A percentile compares a stretch with the other conserved stretches of the same genome.
phyloP scores from a whole-genome alignment of 2,329 filamentous ascomycete species.

The Venturia oleaginea region DNA sequence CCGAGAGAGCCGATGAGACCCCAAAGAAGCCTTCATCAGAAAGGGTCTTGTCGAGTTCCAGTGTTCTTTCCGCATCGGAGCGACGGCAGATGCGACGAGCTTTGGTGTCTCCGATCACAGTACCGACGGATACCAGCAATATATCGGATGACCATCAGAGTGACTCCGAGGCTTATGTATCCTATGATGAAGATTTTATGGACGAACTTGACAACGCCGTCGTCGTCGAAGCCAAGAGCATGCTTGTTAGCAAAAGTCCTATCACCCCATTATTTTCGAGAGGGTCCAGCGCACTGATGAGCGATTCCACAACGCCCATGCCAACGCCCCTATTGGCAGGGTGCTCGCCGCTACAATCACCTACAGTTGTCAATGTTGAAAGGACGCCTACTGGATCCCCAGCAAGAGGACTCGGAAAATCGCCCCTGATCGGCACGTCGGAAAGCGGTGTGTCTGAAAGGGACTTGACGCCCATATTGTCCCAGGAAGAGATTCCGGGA shows the following conservation, averaged over 20 bases:
- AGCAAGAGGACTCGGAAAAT: neutral
- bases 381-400: neutral
- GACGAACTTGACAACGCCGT: slow-evolving; percentile 77
- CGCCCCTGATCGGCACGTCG: neutral
- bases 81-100: slow-evolving; percentile 1
- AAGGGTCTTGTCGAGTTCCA: neutral
- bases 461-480: neutral
- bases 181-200: slow-evolving; percentile 78
- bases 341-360: neutral
- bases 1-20: neutral
- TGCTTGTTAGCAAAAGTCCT: slow-evolving; percentile 76
- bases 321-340: neutral
- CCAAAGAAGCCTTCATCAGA: neutral
- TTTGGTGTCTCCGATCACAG: neutral
- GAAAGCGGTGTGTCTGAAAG: neutral
- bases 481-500: neutral
- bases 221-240: slow-evolving; percentile 71
- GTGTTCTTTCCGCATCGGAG: neutral
- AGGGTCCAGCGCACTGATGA: neutral
- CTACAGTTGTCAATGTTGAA: neutral
- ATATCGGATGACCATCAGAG: neutral
- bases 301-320: neutral
- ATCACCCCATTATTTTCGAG: slow-evolving; percentile 51
- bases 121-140: neutral
- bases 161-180: slow-evolving; percentile 38